These are phyloP conservation scores for Yamadazyma sp. DNA, from an alignment of 1,139 yeast genomes.

Conservation along the genomic window DNA sequence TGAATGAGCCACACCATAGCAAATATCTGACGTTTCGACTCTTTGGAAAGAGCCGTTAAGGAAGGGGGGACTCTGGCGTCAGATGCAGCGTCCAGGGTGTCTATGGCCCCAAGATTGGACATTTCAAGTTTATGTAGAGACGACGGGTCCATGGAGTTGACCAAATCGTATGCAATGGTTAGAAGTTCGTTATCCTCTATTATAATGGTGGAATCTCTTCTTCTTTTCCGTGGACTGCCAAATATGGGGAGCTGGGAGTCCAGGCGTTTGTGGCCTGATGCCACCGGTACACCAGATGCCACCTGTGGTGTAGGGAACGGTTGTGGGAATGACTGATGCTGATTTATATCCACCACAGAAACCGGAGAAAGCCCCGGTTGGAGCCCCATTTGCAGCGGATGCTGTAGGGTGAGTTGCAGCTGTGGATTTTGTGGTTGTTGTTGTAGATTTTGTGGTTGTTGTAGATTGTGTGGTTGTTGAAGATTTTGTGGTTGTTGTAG, in stretches of 20 bases:
- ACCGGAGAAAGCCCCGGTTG: too few relatives aligned
- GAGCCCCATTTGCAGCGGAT: too few relatives aligned
- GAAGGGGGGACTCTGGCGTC: too few relatives aligned
- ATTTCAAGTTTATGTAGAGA: neutral
- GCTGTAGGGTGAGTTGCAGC: neutral
- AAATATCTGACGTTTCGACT: constrained; percentile 71
- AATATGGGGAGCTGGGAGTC: constrained; percentile 11
- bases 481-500: too few relatives aligned
- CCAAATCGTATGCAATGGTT: constrained; percentile 8
- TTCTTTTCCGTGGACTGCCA: constrained; percentile 9
- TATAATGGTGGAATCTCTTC: constrained; percentile 7
- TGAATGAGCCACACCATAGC: constrained; percentile 80
- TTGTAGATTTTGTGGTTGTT: neutral
- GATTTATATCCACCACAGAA: too few relatives aligned
- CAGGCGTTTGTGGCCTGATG: constrained; percentile 6
- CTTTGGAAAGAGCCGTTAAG: constrained; percentile 32
- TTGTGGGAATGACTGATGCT: neutral
- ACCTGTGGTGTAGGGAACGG: neutral
- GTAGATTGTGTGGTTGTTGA: neutral
- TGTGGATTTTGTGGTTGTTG: neutral
- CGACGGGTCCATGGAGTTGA: neutral
- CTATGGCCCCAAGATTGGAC: too few relatives aligned
- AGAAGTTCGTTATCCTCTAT: constrained; percentile 11
- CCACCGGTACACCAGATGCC: neutral
- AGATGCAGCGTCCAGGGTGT: too few relatives aligned